Evolutionary conservation across 495 filamentous ascomycete genomes (phyloP).

Genomic region (Penicillium waksmanii): DNA sequence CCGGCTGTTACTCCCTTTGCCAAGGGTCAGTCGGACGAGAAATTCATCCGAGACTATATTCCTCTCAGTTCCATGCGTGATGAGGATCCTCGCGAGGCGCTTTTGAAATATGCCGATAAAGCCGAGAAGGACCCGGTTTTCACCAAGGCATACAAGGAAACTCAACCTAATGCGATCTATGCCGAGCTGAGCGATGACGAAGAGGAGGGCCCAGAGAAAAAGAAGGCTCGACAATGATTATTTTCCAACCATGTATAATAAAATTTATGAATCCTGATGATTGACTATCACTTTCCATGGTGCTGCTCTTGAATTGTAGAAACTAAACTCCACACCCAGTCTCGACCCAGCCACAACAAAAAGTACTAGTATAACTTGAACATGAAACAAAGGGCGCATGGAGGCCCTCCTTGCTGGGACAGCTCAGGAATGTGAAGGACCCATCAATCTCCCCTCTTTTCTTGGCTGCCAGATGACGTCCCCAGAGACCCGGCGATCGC

Average conservation of each 20-base stretch:
- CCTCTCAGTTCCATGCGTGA: slow-evolving; percentile 93
- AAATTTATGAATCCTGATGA: slow-evolving; percentile 3
- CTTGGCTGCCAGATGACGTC: slow-evolving; percentile 25
- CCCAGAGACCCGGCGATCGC: slow-evolving; percentile 16
- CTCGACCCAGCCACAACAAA: too few relatives aligned
- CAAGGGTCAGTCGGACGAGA: slow-evolving; percentile 87
- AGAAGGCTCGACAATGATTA: slow-evolving; percentile 56
- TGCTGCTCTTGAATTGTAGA: too few relatives aligned
- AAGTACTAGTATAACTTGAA: too few relatives aligned
- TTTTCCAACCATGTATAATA: slow-evolving; percentile 12
- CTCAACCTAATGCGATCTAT: slow-evolving; percentile 92
- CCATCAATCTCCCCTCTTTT: slow-evolving; percentile 18
- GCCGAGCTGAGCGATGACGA: slow-evolving; percentile 93
- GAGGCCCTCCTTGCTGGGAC: slow-evolving; percentile 19
- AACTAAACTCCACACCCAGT: too few relatives aligned
- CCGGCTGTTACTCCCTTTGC: slow-evolving; percentile 89
- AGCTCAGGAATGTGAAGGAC: slow-evolving; percentile 14
- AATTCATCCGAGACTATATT: slow-evolving; percentile 83
- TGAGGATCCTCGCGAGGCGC: slow-evolving; percentile 92
- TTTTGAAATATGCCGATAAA: slow-evolving; percentile 93
- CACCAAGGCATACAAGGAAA: slow-evolving; percentile 88
- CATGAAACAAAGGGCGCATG: slow-evolving; percentile 14
- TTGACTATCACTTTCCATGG: too few relatives aligned
- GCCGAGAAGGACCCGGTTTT: slow-evolving; percentile 93
- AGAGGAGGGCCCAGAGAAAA: slow-evolving; percentile 68